Evolutionary conservation across 73 alveolate species (phyloP), one percentile per base, ranked within the genome.

Genomic region (Effrenium voratum): DNA sequence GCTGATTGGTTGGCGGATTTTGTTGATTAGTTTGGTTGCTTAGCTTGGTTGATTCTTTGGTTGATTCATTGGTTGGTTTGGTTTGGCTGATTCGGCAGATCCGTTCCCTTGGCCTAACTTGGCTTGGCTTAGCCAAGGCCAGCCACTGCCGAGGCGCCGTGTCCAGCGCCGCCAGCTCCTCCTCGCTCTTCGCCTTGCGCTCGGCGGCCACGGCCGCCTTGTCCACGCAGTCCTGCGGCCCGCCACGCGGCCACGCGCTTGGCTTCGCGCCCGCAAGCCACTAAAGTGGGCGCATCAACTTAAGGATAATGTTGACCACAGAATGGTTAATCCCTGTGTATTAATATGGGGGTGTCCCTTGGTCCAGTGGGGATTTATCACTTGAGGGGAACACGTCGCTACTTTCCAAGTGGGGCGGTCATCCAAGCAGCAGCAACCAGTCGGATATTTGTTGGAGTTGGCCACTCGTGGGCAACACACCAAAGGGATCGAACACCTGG

Each of bases 181-280:
- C 83, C 38, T 72, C 83, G 83, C 38, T 72, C 83, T 72, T 72
- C 49, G n/a, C 38, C 32, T 30, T 30, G 15, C 83, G 83, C 83
- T 72, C 50, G 46, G 83, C 19, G 45, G 83, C 83, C 0, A 34
- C 38, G 50, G 46, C 38, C 26, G 83, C 83, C 49, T 72, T 72
- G 50, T 72, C 50, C 83, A 34, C 83, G 38, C 83, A 72, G n/a
- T 72, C 83, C 83, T 72, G n/a, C n/a, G n/a, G n/a, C n/a, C n/a
- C n/a, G n/a, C n/a, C n/a, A n/a, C n/a, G n/a, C n/a, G n/a, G n/a
- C n/a, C n/a, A n/a, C 32, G 46, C 50, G 72, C 72, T 57, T 57
- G 72, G 72, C 28, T 57, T 22, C 72, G 16, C 72, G 72, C 16
- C 72, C 72, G 28, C 72, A n/a, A n/a, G n/a, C n/a, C n/a, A n/a